A percentile compares a stretch with the other conserved stretches of the same genome.
These are phyloP conservation scores for Candida schatavii DNA, from an alignment of 805 yeast genomes.

Conservation along the genomic window DNA sequence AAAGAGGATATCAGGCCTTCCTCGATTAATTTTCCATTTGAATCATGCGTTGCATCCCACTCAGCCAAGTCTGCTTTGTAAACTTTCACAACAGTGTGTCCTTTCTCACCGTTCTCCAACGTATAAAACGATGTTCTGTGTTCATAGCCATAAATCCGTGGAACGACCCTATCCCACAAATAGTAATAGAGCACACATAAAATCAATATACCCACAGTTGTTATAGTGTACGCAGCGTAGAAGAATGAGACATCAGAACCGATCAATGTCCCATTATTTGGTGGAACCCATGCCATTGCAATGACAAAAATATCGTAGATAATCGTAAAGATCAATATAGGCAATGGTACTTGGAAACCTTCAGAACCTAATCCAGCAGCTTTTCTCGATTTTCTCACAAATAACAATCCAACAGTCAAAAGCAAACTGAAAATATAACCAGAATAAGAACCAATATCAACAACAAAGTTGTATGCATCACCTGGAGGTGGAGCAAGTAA, in stretches of 20 bases:
- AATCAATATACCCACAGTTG: constrained; percentile 31
- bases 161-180: constrained; percentile 36
- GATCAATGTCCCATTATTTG: constrained; percentile 29
- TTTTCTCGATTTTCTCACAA: constrained; percentile 29
- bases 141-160: constrained; percentile 27
- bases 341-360: constrained; percentile 33
- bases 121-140: constrained; percentile 28
- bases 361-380: constrained; percentile 28
- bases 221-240: constrained; percentile 41
- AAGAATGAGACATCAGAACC: constrained; percentile 44
- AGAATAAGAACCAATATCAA: constrained; percentile 29
- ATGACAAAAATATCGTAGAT: constrained; percentile 36
- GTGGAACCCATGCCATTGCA: constrained; percentile 43
- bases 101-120: constrained; percentile 37
- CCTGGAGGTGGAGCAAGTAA: constrained; percentile 34
- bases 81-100: constrained; percentile 39
- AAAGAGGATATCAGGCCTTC: constrained; percentile 1
- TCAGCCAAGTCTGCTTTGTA: constrained; percentile 23
- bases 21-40: constrained; percentile 10
- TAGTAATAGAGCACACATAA: constrained; percentile 33
- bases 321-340: constrained; percentile 29
- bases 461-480: constrained; percentile 31
- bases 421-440: constrained; percentile 26
- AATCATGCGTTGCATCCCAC: constrained; percentile 29
- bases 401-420: constrained; percentile 24